These are phyloP conservation scores for Sarcodon aspratus DNA, from an alignment of 768 basidiomycete genomes.

Conservation along the genomic window DNA sequence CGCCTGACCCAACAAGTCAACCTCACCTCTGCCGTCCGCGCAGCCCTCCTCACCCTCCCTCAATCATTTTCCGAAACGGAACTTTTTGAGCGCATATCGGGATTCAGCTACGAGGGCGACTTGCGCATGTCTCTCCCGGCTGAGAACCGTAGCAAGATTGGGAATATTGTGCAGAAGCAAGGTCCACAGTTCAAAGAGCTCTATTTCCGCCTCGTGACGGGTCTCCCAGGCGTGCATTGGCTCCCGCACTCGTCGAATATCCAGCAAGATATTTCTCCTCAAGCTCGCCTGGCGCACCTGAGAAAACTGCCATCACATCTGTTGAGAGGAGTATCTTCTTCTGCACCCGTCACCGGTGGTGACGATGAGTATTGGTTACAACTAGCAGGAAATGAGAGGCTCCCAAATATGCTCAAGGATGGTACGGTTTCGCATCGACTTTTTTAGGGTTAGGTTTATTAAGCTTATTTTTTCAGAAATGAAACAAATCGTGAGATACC, in stretches of 20 bases:
- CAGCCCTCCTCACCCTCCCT: slow-evolving; percentile 83
- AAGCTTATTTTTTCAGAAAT: slow-evolving; percentile 40
- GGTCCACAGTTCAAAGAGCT: slow-evolving; percentile 76
- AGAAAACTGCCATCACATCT: slow-evolving; percentile 69
- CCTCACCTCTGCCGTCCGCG: slow-evolving; percentile 78
- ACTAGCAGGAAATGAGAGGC: slow-evolving; percentile 51
- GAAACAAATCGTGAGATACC: slow-evolving; percentile 64
- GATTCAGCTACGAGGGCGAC: slow-evolving; percentile 82
- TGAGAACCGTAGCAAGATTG: slow-evolving; percentile 92
- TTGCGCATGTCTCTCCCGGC: slow-evolving; percentile 90
- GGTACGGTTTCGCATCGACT: slow-evolving; percentile 26
- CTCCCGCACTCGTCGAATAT: slow-evolving; percentile 33
- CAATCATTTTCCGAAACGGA: slow-evolving; percentile 69
- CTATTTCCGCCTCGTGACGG: slow-evolving; percentile 70
- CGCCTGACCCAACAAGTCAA: slow-evolving; percentile 91
- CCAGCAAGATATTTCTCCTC: slow-evolving; percentile 64
- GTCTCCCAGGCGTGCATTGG: slow-evolving; percentile 78
- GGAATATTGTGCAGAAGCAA: slow-evolving; percentile 83
- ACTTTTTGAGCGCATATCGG: slow-evolving; percentile 78
- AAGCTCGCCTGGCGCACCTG: slow-evolving; percentile 62
- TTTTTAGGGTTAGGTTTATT: neutral
- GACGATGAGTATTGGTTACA: slow-evolving; percentile 68
- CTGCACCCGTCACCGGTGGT: slow-evolving; percentile 30
- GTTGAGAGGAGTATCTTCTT: slow-evolving; percentile 33
- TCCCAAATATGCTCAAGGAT: slow-evolving; percentile 39